Percentiles rank a stretch among this genome's conserved stretches.
These are phyloP conservation scores for Smittium culicis DNA, from an alignment of 371 early-diverging fungal species.

Conservation along the genomic window DNA sequence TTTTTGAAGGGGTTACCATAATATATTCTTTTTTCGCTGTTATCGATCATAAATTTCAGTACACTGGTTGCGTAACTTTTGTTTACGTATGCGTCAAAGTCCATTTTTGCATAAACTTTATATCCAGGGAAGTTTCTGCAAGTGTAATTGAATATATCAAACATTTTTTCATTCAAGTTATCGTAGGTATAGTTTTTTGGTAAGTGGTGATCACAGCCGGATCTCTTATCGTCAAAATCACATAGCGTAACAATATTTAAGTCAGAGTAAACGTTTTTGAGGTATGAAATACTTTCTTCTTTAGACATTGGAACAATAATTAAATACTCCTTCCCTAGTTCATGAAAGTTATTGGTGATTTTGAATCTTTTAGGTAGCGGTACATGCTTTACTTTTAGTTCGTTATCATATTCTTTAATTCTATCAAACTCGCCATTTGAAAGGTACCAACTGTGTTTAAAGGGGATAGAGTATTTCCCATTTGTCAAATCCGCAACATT, in stretches of 20 bases:
- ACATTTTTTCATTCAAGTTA: background rate
- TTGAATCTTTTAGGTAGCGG: too few relatives aligned
- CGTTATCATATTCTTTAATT: too few relatives aligned
- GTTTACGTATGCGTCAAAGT: background rate
- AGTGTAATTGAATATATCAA: background rate
- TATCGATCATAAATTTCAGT: background rate
- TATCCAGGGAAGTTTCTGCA: background rate
- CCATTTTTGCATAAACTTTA: background rate
- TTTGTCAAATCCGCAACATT: too few relatives aligned
- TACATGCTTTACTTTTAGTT: too few relatives aligned
- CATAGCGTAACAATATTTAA: background rate
- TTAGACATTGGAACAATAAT: slow-evolving; percentile 4
- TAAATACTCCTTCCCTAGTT: too few relatives aligned
- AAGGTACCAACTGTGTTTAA: too few relatives aligned
- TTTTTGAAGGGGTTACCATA: background rate
- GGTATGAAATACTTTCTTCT: background rate
- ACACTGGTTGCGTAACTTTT: background rate
- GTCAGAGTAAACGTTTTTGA: slow-evolving; percentile 3
- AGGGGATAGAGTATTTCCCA: too few relatives aligned
- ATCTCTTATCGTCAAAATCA: background rate
- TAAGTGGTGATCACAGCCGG: background rate
- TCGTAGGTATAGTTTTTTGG: background rate
- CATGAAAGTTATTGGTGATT: too few relatives aligned
- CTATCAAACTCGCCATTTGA: too few relatives aligned
- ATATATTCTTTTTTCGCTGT: slow-evolving; percentile 1